These are phyloP conservation scores for Geotrichum klebahnii DNA, from an alignment of 1,139 yeast species.

Conservation along the genomic window DNA sequence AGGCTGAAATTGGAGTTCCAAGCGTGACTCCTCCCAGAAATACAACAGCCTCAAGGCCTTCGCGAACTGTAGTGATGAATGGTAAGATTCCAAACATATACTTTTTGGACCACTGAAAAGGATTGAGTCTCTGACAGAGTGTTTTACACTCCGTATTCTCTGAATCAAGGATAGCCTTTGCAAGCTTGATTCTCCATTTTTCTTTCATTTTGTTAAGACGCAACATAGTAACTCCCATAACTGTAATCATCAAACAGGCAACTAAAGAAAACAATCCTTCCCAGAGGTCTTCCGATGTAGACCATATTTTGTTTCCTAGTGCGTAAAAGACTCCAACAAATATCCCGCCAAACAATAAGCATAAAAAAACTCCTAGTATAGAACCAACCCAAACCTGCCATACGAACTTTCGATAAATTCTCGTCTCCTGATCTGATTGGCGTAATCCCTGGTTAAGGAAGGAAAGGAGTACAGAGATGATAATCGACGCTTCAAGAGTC, in stretches of 20 bases:
- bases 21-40: conserved; percentile 85
- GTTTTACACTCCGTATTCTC: conserved; percentile 30
- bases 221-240: conserved; percentile 85
- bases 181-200: conserved; percentile 77
- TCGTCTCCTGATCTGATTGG: background rate
- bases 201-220: conserved; percentile 81
- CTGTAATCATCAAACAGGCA: conserved; percentile 74
- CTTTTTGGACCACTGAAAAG: conserved; percentile 44
- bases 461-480: conserved; percentile 83
- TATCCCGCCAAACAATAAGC: conserved; percentile 69
- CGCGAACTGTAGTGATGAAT: conserved; percentile 77
- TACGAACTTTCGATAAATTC: conserved; percentile 39
- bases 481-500: conserved; percentile 82
- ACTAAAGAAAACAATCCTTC: conserved; percentile 82
- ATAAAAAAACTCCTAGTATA: conserved; percentile 61
- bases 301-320: conserved; percentile 76
- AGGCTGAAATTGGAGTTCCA: conserved; percentile 47
- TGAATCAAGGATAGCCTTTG: conserved; percentile 46
- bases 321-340: conserved; percentile 73
- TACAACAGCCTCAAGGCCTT: conserved; percentile 88
- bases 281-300: conserved; percentile 82
- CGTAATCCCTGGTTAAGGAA: conserved; percentile 76
- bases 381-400: conserved; percentile 87
- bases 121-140: conserved; percentile 1
- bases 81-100: conserved; percentile 79